A percentile compares a stretch with the other conserved stretches of the same genome.
Conservation (phyloP, 2,329 filamentous ascomycete genomes). For the Westerdykella aurantiaca region DNA sequence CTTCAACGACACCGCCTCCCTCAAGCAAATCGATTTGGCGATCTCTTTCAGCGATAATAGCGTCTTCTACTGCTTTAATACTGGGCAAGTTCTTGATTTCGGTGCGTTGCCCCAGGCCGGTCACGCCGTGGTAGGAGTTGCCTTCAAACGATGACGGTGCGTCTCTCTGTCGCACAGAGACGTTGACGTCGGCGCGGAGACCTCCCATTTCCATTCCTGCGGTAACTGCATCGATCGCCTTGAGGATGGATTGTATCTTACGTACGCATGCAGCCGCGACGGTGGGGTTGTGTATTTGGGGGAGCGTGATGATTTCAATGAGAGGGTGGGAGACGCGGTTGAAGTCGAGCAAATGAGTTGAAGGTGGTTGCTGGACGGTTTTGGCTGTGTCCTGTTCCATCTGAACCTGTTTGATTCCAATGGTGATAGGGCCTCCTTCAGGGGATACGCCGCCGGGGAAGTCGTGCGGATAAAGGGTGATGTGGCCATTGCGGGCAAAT, state of each 20-base stretch:
- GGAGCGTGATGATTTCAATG: slow-evolving; percentile 90
- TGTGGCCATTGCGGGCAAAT: slow-evolving; percentile 61
- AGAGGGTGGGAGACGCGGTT: slow-evolving; percentile 88
- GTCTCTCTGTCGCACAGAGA: slow-evolving; percentile 64
- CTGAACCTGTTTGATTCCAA: slow-evolving; percentile 90
- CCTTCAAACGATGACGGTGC: slow-evolving; percentile 16
- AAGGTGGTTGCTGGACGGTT: slow-evolving; percentile 70
- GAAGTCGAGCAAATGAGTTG: slow-evolving; percentile 78
- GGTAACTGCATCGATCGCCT: slow-evolving; percentile 76
- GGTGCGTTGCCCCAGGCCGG: slow-evolving; percentile 72
- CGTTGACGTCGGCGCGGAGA: slow-evolving; percentile 88
- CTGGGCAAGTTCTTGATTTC: slow-evolving; percentile 98
- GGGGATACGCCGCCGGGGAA: slow-evolving; percentile 59
- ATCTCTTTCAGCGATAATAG: slow-evolving; percentile 84
- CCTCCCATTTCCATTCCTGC: slow-evolving; percentile 92
- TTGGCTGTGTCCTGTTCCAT: slow-evolving; percentile 98
- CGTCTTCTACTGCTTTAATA: slow-evolving; percentile 91
- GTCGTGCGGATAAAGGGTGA: slow-evolving; percentile 68
- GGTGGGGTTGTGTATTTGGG: slow-evolving; percentile 78
- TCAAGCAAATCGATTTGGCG: slow-evolving; percentile 79
- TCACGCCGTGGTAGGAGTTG: slow-evolving; percentile 52
- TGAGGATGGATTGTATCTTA: slow-evolving; percentile 78
- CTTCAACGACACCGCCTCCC: slow-evolving; percentile 65
- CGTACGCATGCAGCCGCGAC: slow-evolving; percentile 84
- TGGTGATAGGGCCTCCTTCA: slow-evolving; percentile 63